phyloP scores from a whole-genome alignment of 2,329 filamentous ascomycete genomes.

The Cladobotryum mycophilum region DNA sequence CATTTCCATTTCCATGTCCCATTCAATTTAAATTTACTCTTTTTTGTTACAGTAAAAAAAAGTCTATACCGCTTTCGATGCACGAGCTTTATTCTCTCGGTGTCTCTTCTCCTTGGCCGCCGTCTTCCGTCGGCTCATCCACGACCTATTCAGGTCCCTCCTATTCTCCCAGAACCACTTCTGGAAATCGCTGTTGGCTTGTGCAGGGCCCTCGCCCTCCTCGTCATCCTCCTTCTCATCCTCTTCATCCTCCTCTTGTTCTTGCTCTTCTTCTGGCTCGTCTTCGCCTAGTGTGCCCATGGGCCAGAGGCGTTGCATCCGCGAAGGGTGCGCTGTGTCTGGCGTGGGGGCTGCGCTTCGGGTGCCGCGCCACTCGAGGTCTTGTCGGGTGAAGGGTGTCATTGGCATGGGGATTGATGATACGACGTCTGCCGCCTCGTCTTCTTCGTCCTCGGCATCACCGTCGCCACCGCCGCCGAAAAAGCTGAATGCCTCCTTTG shows the following conservation, averaged over 20 bases:
- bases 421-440: conserved; percentile 29
- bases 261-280: conserved; percentile 32
- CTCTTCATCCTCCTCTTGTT: conserved; percentile 27
- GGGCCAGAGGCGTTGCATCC: conserved; percentile 54
- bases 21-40: too few relatives aligned
- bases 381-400: conserved; percentile 76
- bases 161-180: conserved; percentile 64
- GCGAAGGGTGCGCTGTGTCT: conserved; percentile 75
- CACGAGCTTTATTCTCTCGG: conserved; percentile 55
- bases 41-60: conserved; percentile 2
- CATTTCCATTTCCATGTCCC: not conserved
- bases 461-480: conserved; percentile 53
- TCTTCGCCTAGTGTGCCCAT: conserved; percentile 17
- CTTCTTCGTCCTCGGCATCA: conserved; percentile 38
- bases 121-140: conserved; percentile 58
- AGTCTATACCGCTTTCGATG: conserved; percentile 31
- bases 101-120: conserved; percentile 62
- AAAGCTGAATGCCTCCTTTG: conserved; percentile 65
- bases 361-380: conserved; percentile 67
- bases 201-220: conserved; percentile 14
- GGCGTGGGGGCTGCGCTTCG: conserved; percentile 91
- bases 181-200: conserved; percentile 49
- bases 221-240: conserved; percentile 22
- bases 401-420: conserved; percentile 48
- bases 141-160: conserved; percentile 57